These are phyloP conservation scores for Sicyos edulis DNA, from an alignment of 306 rosid species.

Conservation along the genomic window DNA sequence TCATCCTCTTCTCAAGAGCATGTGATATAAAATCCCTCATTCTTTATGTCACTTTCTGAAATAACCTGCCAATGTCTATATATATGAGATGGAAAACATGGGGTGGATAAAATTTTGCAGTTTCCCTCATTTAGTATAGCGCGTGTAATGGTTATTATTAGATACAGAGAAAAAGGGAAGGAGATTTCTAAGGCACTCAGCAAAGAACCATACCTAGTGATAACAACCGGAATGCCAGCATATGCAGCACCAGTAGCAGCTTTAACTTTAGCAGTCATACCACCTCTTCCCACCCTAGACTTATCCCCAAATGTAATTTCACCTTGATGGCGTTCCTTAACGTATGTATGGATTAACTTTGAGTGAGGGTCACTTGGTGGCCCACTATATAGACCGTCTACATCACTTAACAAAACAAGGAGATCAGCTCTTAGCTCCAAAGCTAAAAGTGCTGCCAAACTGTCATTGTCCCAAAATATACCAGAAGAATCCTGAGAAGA, in stretches of 20 bases:
- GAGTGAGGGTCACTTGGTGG: constrained; percentile 96
- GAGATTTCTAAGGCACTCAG: background rate
- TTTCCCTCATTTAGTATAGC: background rate
- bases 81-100: constrained; percentile 1
- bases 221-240: constrained; percentile 93
- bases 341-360: constrained; percentile 80
- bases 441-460: constrained; percentile 94
- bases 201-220: constrained; percentile 57
- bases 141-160: background rate
- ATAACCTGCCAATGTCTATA: background rate
- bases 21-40: background rate
- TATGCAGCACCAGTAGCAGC: constrained; percentile 85
- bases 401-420: constrained; percentile 91
- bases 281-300: constrained; percentile 98
- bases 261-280: constrained; percentile 98
- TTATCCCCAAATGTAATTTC: constrained; percentile 97
- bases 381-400: constrained; percentile 90
- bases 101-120: background rate
- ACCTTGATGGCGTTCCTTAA: constrained; percentile 79
- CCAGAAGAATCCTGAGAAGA: constrained; percentile 86
- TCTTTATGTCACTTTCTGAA: background rate
- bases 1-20: background rate
- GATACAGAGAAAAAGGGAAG: background rate
- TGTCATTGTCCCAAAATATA: constrained; percentile 99
- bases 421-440: constrained; percentile 95